Evolutionary conservation across 1,284 basidiomycete species (phyloP), one percentile per base, ranked within the genome.

Genomic region (Papiliotrema flavescens): DNA sequence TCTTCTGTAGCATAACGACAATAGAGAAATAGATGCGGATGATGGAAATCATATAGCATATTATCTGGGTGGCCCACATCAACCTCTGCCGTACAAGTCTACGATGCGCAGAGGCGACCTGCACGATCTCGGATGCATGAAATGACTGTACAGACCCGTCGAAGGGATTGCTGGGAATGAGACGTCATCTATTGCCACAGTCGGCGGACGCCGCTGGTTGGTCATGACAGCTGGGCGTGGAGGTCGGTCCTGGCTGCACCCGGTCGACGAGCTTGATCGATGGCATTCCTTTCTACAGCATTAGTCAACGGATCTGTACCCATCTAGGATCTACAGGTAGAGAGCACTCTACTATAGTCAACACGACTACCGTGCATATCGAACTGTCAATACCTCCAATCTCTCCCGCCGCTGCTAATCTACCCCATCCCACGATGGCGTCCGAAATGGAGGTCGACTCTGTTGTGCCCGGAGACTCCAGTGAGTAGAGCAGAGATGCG

Each of bases 361-460:
- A 32, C 28, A 32, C 28, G 28, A 32, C n/a, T n/a, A n/a, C n/a
- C n/a, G 28, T 11, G 28, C 6, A 40, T 17, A 40, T 6, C 39
- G 20, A n/a, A 37, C 14, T 17, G n/a, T 6, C 17, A 49, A 39
- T 15, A 32, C 34, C 5, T 40, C 39, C 19, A 20, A 41, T 23
- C 19, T 42, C 37, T 4, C 19, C 24, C 22, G 2, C 42, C 15
- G 22, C 20, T 40, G 14, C 11, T 20, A 20, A 17, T 14, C 34
- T 46, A 39, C 17, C 34, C 36, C 19, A 20, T 23, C 42, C 22
- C 57, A 62, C 34, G 50, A 74, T 74, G 72, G 69, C 70, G 26
- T 66, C 70, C 48, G 67, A 69, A 53, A 75, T 75, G 70, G 65
- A 73, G 55, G 70, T 75, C 24, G 73, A 75, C 60, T 61, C 65